Evolutionary conservation across 768 basidiomycete species (phyloP), one percentile per base, ranked within the genome.

Genomic region (Naganishia vaughanmartiniae): DNA sequence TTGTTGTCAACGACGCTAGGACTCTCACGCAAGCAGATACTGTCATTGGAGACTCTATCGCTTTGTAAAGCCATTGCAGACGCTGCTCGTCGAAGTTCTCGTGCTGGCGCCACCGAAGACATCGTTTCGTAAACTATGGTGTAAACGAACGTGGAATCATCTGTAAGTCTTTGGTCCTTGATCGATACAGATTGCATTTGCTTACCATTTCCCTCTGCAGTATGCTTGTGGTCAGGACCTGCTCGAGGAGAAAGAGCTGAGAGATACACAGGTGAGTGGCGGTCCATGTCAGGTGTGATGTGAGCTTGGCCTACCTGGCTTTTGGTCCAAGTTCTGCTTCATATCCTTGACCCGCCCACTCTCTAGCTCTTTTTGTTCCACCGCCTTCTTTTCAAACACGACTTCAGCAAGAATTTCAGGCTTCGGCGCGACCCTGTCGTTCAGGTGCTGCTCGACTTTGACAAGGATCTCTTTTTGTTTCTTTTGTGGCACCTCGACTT

Each of bases 81-180:
- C 10, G 69, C 69, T 4, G 69, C 60, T 45, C 69, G 58, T 36
- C 69, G 58, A 33, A 70, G 34, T 26, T 57, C 42, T 31, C 30
- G 67, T 17, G 21, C 15, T 24, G 48, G 48, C 24, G n/a, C 48
- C 7, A 3, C 24, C 12, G 48, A 51, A n/a, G 33, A 45, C 24
- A 12, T 30, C 24, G 30, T 45, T 7, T 36, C 24, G 39, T 6
- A 30, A 5, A 55, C 54, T 55, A 17, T 19, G 21, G 51, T 53
- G 26, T 54, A 9, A n/a, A 19, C 31, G 24, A 30, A 5, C 2
- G 7, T 34, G 15, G 54, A 5, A 54, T 31, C 9, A 54, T 3
- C 5, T 10, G 26, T 54, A 10, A 54, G 54, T 54, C 30, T 17
- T n/a, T n/a, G 54, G 48, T 53, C 4, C 10, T n/a, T n/a, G 54